Conservation (phyloP, 371 early-diverging fungal genomes). For the Mucor indicus region DNA sequence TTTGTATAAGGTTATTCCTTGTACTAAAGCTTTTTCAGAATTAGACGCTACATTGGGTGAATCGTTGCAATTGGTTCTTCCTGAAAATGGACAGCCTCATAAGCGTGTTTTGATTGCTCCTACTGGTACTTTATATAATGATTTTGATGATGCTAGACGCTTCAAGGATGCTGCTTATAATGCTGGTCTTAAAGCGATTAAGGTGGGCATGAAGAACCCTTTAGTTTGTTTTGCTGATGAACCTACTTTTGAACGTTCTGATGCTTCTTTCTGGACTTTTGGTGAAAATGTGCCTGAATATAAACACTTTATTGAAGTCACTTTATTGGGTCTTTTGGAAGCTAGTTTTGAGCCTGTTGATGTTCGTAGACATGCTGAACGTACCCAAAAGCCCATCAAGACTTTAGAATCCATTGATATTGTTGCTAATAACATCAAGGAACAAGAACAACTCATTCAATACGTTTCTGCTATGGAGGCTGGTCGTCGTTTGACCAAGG, state of each 20-base stretch:
- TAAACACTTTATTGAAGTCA: constrained; percentile 66
- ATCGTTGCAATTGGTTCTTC: constrained; percentile 32
- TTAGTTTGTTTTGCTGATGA: constrained; percentile 60
- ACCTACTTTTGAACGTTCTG: constrained; percentile 25
- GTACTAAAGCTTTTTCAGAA: constrained; percentile 22
- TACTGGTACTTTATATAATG: constrained; percentile 66
- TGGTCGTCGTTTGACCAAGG: constrained; percentile 71
- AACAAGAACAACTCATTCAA: constrained; percentile 23
- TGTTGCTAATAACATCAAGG: constrained; percentile 30
- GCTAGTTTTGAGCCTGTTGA: constrained; percentile 77
- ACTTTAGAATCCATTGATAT: constrained; percentile 55
- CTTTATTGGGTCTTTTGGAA: constrained; percentile 71
- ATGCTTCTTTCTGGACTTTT: constrained; percentile 27
- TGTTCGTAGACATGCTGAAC: constrained; percentile 69
- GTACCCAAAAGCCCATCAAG: constrained; percentile 34
- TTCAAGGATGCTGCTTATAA: constrained; percentile 63
- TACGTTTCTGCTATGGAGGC: constrained; percentile 69
- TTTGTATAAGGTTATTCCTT: constrained; percentile 20
- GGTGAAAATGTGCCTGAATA: constrained; percentile 50
- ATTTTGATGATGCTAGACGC: constrained; percentile 83
- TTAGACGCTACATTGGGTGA: constrained; percentile 43
- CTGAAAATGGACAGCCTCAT: constrained; percentile 41
- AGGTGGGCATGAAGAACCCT: constrained; percentile 60
- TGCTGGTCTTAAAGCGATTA: constrained; percentile 63
- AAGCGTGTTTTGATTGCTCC: constrained; percentile 70